Base-by-base conservation (phyloP, 2,329 filamentous ascomycete species). In the Penicillium hesseltinei region DNA sequence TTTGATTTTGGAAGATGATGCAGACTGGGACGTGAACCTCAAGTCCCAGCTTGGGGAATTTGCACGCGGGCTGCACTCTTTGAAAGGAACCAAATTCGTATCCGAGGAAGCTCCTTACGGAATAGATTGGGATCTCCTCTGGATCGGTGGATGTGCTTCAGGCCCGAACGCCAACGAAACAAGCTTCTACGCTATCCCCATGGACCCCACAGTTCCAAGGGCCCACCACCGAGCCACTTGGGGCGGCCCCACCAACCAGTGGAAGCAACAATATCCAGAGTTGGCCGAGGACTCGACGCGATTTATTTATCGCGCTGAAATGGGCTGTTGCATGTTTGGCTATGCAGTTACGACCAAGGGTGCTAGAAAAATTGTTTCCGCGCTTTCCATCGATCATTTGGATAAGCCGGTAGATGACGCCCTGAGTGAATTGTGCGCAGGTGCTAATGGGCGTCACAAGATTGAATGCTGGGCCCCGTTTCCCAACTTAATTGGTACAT, bases 1-100 rank as follows among this genome's bases (percentile, higher is more conserved):
- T 0, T 69, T 85, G 2, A 80, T 85, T 11, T 66, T 85, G 27
- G 83, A 85, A 63, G 82, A 85, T 62, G 82, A 85, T 55, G 75
- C 78, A 21, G 82, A 85, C 69, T 85, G 83, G 83, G 83, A 85
- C 55, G 68, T 84, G 13, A 71, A 75, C 0, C 66, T 85, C 25
- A 80, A 80, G 33, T 51, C 69, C 0, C 82, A 85, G 62, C 74
- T 84, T 17, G 71, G 71, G 10, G 70, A 71, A 36, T 74, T 75
- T 27, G 73, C 73, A 3, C 59, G 66, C 42, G 69, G 66, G 0
- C 62, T 72, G 1, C 66, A 72, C 17, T 63, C 64, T 13, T 63
- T 76, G 17, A 67, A 68, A 44, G 64, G 68, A 49, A 67, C 68
- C 25, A 66, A 65, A 11, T 65, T 65, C 25, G 54, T 59, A 15